Conservation (phyloP, 192 early-diverging fungal species). For the Irineochytrium annulatum region DNA sequence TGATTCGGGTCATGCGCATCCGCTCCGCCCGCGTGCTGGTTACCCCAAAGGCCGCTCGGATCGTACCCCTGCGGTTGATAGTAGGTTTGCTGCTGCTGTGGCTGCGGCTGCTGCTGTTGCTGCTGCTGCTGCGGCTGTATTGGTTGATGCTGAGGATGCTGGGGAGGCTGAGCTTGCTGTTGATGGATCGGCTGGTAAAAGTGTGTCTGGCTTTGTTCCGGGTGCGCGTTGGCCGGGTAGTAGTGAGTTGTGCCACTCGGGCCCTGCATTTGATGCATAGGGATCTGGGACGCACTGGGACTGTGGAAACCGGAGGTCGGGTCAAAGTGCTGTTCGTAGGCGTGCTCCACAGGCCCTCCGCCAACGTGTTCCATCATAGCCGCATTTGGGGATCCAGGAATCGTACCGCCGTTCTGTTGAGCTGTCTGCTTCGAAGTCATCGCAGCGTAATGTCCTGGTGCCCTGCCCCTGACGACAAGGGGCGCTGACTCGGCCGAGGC, state of each 20-base stretch:
- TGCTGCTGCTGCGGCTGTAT: too few species aligned
- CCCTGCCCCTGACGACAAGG: conserved; percentile 88
- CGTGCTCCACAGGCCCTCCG: neutral
- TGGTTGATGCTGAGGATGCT: too few species aligned
- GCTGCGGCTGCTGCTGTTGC: neutral
- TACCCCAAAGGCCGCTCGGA: too few species aligned
- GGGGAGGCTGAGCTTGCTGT: neutral
- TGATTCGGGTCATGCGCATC: too few species aligned
- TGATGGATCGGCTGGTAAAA: neutral
- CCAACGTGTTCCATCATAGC: neutral
- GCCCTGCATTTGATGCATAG: too few species aligned
- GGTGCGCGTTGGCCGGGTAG: neutral
- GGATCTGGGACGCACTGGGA: too few species aligned
- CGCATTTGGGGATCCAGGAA: neutral
- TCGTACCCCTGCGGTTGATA: conserved; percentile 3
- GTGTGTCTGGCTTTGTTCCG: neutral
- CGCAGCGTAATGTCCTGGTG: conserved; percentile 79
- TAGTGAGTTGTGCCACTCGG: too few species aligned
- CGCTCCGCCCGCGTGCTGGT: too few species aligned
- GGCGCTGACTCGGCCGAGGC: conserved; percentile 72
- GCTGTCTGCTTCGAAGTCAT: neutral
- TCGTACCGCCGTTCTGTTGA: neutral
- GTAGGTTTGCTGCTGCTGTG: neutral
- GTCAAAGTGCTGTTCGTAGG: too few species aligned
- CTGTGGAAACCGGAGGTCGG: too few species aligned